Conservation (phyloP, 2,329 filamentous ascomycete genomes). For the Fusarium neocosmosporiellum region DNA sequence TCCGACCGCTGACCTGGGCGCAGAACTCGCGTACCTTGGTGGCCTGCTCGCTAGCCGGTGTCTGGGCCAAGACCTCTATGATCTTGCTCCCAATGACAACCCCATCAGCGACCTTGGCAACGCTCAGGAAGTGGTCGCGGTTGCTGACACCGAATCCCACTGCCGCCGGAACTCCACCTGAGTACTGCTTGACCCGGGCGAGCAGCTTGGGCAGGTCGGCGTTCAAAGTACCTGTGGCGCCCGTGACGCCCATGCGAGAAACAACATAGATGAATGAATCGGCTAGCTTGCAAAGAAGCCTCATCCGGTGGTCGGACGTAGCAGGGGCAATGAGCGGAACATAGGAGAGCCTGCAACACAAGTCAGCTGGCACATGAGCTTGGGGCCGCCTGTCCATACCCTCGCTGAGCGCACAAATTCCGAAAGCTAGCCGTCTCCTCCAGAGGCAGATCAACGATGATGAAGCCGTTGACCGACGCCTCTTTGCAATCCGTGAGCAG, state of each 20-base stretch:
- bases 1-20: conserved; percentile 58
- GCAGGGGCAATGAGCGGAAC: conserved; percentile 94
- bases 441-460: conserved; percentile 93
- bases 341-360: conserved; percentile 77
- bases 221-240: conserved; percentile 85
- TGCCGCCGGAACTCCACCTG: conserved; percentile 87
- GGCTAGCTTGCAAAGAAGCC: conserved; percentile 92
- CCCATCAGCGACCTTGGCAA: conserved; percentile 87
- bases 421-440: conserved; percentile 96
- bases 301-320: conserved; percentile 93
- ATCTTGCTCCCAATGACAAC: conserved; percentile 98
- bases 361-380: neutral
- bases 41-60: conserved; percentile 52
- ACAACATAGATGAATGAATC: conserved; percentile 99
- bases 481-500: conserved; percentile 86
- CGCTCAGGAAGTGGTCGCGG: conserved; percentile 88
- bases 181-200: conserved; percentile 89
- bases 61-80: conserved; percentile 74
- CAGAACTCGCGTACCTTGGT: conserved; percentile 89
- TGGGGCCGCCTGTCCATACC: neutral
- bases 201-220: conserved; percentile 84
- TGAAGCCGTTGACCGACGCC: conserved; percentile 93
- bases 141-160: conserved; percentile 98
- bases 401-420: conserved; percentile 79
- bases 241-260: conserved; percentile 95